phyloP scores from a whole-genome alignment of 768 basidiomycete species.

The Trametes maxima region DNA sequence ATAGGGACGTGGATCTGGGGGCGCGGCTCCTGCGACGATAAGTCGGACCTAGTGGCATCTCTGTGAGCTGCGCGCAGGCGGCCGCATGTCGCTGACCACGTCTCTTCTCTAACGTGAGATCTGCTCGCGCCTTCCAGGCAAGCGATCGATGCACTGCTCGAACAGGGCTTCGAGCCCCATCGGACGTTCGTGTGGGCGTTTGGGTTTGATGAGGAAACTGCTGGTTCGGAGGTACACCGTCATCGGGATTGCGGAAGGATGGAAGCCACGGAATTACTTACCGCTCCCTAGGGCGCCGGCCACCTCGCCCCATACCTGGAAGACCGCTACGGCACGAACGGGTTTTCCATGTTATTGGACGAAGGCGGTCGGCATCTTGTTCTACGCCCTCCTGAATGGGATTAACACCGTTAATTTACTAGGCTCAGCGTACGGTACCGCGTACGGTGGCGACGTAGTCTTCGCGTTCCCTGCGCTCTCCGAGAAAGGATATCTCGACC shows the following conservation, averaged over 20 bases:
- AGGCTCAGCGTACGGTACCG: slow-evolving; percentile 46
- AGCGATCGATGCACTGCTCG: slow-evolving; percentile 49
- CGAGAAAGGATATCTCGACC: slow-evolving; percentile 74
- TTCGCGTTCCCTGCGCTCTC: slow-evolving; percentile 66
- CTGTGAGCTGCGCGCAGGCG: slow-evolving; percentile 26
- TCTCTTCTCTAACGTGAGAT: background rate
- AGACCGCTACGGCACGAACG: slow-evolving; percentile 65
- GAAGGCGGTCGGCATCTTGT: slow-evolving; percentile 66
- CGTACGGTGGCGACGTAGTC: slow-evolving; percentile 47
- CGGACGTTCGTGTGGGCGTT: slow-evolving; percentile 44
- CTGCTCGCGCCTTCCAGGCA: slow-evolving; percentile 27
- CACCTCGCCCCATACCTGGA: slow-evolving; percentile 51
- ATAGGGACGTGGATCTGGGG: slow-evolving; percentile 38
- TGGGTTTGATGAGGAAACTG: slow-evolving; percentile 55
- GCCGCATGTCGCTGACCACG: background rate
- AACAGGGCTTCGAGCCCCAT: slow-evolving; percentile 47
- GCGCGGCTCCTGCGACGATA: slow-evolving; percentile 40
- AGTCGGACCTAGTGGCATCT: slow-evolving; percentile 35
- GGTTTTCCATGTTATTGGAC: slow-evolving; percentile 80
- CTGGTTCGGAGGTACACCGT: slow-evolving; percentile 28
- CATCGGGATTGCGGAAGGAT: background rate
- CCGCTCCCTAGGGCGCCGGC: slow-evolving; percentile 53
- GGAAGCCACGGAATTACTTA: slow-evolving; percentile 11
- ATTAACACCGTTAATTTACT: background rate
- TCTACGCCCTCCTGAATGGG: background rate